Conservation (phyloP, 2,329 filamentous ascomycete genomes). For the Falciphora oryzae region DNA sequence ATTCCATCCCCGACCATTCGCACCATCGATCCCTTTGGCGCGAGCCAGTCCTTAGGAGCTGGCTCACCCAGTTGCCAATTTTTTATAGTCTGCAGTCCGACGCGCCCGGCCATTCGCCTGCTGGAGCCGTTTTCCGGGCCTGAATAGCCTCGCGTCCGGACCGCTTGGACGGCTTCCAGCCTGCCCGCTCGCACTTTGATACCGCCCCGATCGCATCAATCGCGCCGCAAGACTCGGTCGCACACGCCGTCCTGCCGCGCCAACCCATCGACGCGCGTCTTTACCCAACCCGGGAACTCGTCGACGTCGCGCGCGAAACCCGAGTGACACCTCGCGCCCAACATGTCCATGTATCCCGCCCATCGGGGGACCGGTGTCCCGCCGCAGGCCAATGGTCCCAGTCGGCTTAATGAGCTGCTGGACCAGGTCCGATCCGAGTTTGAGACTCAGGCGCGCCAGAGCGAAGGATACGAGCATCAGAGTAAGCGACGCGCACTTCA, state of each 20-base stretch:
- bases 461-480: constrained; percentile 86
- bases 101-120: background rate
- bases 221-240: background rate
- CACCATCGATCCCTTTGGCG: background rate
- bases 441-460: constrained; percentile 73
- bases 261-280: background rate
- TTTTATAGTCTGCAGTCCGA: background rate
- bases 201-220: background rate
- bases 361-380: constrained; percentile 77
- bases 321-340: constrained; percentile 12
- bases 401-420: constrained; percentile 82
- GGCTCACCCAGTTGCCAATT: background rate
- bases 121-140: background rate
- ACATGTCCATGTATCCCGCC: constrained; percentile 77
- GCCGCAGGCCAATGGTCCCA: constrained; percentile 44
- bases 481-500: constrained; percentile 53
- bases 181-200: background rate
- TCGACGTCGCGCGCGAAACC: background rate
- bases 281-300: background rate
- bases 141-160: background rate
- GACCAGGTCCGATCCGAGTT: constrained; percentile 90
- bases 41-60: background rate
- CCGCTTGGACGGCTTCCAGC: background rate
- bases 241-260: background rate
- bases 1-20: background rate